Base-by-base conservation (phyloP, 108 stramenopile species). In the Cyclotella atomus region DNA sequence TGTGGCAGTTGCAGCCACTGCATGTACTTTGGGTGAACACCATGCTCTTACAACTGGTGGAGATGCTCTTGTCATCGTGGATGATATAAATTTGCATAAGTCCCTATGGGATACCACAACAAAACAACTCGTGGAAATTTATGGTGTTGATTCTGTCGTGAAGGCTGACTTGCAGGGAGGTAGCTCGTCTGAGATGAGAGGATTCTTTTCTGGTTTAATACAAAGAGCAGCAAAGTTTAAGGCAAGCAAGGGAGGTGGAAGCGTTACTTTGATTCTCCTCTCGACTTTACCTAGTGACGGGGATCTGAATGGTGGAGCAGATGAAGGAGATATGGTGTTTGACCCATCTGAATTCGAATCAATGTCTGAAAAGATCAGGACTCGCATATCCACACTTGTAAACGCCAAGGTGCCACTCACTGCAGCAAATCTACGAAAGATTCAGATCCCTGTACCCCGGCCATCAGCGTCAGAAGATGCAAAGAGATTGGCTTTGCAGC, bases 151-250 rank as follows among this genome's bases (percentile, higher is more conserved):
- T 63, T 88, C 92, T 0, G 95, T 96, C 0, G 92, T 94, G 14
- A 68, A 83, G 77, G 88, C 87, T 7, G 95, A 96, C 63, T 68
- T 82, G 24, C 75, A 89, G 19, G 95, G 95, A 17, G 89, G 88
- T 1, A 88, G 90, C n/a, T 93, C 92, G 0, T 91, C 89, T 0
- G 95, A 96, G 60, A 91, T 93, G 91, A 67, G 95, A 50, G 92
- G 80, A 27, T 96, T 86, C 65, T 96, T 84, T 67, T 90, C 90
- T 0, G 90, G 91, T 21, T 69, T 96, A 76, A 83, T 96, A 23
- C 95, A 96, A 74, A 73, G 95, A n/a, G 89, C 95, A 28, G 95
- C 89, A 45, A 79, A 88, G 57, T 96, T 76, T 84, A 93, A 92
- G 36, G 47, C 73, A 16, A 84, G 76, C 29, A 77, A 71, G 1